Base-by-base conservation (phyloP, 306 rosid genomes). In the Astragalus membranaceus region DNA sequence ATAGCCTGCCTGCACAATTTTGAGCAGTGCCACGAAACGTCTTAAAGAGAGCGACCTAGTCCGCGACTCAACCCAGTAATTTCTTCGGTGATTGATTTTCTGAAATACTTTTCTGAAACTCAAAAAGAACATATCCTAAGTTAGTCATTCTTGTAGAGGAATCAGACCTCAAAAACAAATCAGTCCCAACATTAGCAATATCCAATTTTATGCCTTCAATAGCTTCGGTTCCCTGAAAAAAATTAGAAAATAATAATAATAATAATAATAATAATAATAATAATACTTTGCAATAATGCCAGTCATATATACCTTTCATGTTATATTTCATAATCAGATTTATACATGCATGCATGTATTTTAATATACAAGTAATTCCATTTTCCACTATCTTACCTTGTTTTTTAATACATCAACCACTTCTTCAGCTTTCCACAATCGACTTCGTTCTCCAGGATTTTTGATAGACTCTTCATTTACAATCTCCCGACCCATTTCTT, bases 341-440 rank as follows among this genome's bases (percentile, higher is more conserved):
- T 20, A 20, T 20, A 2, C 67, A 11, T 20, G 23, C 67, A 11
- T 8, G 44, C 76, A 51, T 74, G 75, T 75, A 58, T 79, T 56
- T 49, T 33, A 11, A 72, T 37, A 16, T 26, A 9, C 5, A 20
- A 66, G 5, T 23, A 51, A 17, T 2, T 3, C 1, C 23, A 20
- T 20, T 2, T 20, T 20, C 23, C 23, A 20, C 2, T 3, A 23
- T 2, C 14, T 29, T 56, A 30, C 82, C 74, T 2, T 48, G 5
- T 73, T 81, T 20, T 41, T 54, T 9, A 81, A 26, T 11, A 81
- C 72, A 32, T 67, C 16, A 55, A 10, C 67, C 52, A 81, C 39
- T 33, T 77, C 85, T 1, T 72, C 20, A 12, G 58, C 33, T 43
- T n/a, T 12, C 67, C 70, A 74, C 33, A 84, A 10, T 12, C 85